Conservation (phyloP, 768 basidiomycete species). For the Calocera cornea region DNA sequence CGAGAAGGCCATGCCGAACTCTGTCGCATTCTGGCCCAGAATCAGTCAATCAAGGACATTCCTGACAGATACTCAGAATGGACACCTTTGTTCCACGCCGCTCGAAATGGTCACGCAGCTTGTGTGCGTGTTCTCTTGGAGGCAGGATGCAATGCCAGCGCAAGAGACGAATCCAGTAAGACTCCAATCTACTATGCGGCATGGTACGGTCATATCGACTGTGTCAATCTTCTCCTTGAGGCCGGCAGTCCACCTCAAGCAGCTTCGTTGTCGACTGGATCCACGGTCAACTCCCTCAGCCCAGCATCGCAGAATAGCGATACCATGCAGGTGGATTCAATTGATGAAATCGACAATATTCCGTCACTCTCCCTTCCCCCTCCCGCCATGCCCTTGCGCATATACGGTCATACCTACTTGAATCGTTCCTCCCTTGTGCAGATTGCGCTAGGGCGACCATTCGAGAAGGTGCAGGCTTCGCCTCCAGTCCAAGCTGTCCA, state of each 20-base stretch:
- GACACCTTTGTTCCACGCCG: slow-evolving; percentile 94
- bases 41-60: slow-evolving; percentile 64
- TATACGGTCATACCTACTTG: slow-evolving; percentile 93
- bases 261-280: slow-evolving; percentile 16
- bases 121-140: slow-evolving; percentile 69
- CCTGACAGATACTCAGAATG: slow-evolving; percentile 97
- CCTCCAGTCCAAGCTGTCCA: slow-evolving; percentile 38
- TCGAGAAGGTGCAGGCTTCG: slow-evolving; percentile 30
- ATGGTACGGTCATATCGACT: slow-evolving; percentile 79
- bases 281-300: neutral
- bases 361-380: slow-evolving; percentile 91
- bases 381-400: slow-evolving; percentile 93
- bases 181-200: slow-evolving; percentile 86
- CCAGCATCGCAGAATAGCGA: slow-evolving; percentile 7
- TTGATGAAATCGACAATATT: slow-evolving; percentile 75
- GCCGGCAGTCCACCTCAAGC: slow-evolving; percentile 21
- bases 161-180: slow-evolving; percentile 71
- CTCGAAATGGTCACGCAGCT: slow-evolving; percentile 63
- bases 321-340: slow-evolving; percentile 18
- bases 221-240: slow-evolving; percentile 45
- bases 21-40: slow-evolving; percentile 54
- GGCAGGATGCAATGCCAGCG: slow-evolving; percentile 63
- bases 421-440: slow-evolving; percentile 77
- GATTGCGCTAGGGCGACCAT: slow-evolving; percentile 60
- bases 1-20: slow-evolving; percentile 81